Evolutionary conservation across 2,329 filamentous ascomycete species (phyloP), one percentile per base, ranked within the genome.

Genomic region (Paramyrothecium sp.): DNA sequence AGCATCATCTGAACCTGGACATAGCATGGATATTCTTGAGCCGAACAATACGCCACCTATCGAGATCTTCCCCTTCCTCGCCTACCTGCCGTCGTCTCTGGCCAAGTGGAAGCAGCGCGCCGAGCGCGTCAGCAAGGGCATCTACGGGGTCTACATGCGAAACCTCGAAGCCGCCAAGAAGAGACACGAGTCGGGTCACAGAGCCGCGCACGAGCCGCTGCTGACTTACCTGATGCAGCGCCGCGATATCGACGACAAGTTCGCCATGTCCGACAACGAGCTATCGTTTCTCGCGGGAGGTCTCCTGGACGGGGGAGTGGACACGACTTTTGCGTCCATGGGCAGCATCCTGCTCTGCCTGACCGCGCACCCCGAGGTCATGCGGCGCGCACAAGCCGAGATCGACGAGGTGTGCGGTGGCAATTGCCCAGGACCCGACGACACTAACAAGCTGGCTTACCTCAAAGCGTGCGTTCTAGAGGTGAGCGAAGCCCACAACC

Each of bases 21-120:
- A 53, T 21, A 53, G 51, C n/a, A 20, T 53, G 51, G 3, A 38
- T 10, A 30, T 53, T 11, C 26, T 53, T 12, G 51, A 53, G 17
- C 51, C 51, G n/a, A 34, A 34, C 33, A 53, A 53, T n/a, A 41
- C 30, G 19, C 51, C 51, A 21, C 51, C 30, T 41, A 53, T 53
- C 30, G 51, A 53, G 8, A 53, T 44, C 3, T 53, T 53, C 33
- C 51, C 51, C 2, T 38, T 53, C 33, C 19, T 53, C 3, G 19
- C 30, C 3, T 53, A 53, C 33, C 17, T 53, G 5, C 51, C 51
- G 30, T 38, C 51, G 8, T 53, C 38, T 12, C 20, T 53, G 16
- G 51, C 51, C 30, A 41, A 53, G 51, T 53, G 51, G 51, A 53
- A 53, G 20, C 30, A 16, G 17, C 26, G 26, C 3, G 33, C 51